Conservation (phyloP, 108 stramenopile species). For the Fragilaria radians region DNA sequence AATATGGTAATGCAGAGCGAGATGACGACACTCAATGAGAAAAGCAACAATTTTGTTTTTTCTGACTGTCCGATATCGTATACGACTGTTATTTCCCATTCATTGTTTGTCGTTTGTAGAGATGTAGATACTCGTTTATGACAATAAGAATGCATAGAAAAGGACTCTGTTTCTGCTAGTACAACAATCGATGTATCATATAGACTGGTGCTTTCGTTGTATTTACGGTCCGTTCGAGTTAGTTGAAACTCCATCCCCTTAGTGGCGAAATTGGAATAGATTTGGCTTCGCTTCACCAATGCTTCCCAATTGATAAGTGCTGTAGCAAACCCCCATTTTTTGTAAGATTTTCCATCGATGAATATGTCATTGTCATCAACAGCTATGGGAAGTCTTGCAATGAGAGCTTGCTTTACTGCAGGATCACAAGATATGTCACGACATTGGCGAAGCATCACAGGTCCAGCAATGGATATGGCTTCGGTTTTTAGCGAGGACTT, state of each 20-base stretch:
- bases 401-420: slow-evolving; percentile 26
- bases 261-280: slow-evolving; percentile 27
- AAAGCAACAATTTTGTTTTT: background rate
- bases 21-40: background rate
- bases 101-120: slow-evolving; percentile 22
- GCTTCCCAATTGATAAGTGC: slow-evolving; percentile 27
- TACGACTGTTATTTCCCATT: slow-evolving; percentile 17
- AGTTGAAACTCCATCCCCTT: slow-evolving; percentile 38
- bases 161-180: slow-evolving; percentile 15
- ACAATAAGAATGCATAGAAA: background rate
- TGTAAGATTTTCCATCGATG: slow-evolving; percentile 24
- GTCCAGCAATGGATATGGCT: slow-evolving; percentile 46
- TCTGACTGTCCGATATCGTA: background rate
- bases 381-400: slow-evolving; percentile 36
- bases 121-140: background rate
- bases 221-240: slow-evolving; percentile 32
- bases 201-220: slow-evolving; percentile 10
- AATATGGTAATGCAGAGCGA: background rate
- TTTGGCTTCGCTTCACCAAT: slow-evolving; percentile 21
- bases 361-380: slow-evolving; percentile 20
- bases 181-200: slow-evolving; percentile 9
- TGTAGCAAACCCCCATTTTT: slow-evolving; percentile 39
- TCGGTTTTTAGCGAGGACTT: slow-evolving; percentile 17
- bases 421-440: slow-evolving; percentile 5
- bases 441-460: slow-evolving; percentile 32